Base-by-base conservation (phyloP, 148 eudicot species). In the Gaultheria prostrata region DNA sequence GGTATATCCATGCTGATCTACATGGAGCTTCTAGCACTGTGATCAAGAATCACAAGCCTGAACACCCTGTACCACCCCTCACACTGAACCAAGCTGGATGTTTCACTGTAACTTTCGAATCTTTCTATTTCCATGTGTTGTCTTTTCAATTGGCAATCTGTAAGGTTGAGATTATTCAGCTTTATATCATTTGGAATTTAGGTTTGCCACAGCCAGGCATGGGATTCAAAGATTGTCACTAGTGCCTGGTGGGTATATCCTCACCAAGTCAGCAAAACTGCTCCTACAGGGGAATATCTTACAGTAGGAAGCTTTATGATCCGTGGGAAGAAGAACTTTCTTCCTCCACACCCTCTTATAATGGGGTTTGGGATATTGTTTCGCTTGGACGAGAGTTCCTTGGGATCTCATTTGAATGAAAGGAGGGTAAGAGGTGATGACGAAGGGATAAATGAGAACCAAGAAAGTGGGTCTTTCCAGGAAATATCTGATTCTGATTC, bases 161-260 rank as follows among this genome's bases (percentile, higher is more conserved):
- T 30, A 56, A 69, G 9, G 1, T 74, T 1, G 28, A 28, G 28
- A 43, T 46, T 26, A 28, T 67, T 54, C 30, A 48, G 56, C 32
- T 59, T 8, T 24, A 8, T 80, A 20, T 48, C 72, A 12, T 71
- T 80, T 84, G 67, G 72, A 65, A 54, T 90, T 79, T 81, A 97
- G 99, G 99, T 97, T 86, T 97, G 99, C 89, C 98, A 92, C 80
- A 97, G 99, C 89, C 92, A 94, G 87, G 99, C 99, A 79, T 97
- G 99, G 99, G 93, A 97, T 89, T 93, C 99, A 72, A 97, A 97
- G 91, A 97, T 97, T 83, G 98, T 97, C 33, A 97, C 99, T 24
- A 97, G 99, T 91, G 99, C 99, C 83, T 97, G 99, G 99, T 97
- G 99, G 99, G 99, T 97, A 77, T 97, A 94, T 81, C 99, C 99